Percentiles rank a stretch among this genome's conserved stretches.
These are phyloP conservation scores for Acorus calamus DNA, from an alignment of 106 monocot species.

Conservation along the genomic window DNA sequence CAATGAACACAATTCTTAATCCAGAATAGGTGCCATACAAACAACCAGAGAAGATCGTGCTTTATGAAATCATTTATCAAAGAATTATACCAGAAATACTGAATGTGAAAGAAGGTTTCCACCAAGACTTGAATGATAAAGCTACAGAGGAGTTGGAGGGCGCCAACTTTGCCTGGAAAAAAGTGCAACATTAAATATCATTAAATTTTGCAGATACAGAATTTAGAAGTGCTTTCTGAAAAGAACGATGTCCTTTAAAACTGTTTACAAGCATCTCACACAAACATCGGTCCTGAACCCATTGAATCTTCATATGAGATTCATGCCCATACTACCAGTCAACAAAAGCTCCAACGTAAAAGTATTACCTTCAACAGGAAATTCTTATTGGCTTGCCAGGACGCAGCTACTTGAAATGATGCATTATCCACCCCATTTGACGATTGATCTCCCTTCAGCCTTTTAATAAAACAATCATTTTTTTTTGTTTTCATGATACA, in stretches of 20 bases:
- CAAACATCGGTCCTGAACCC: too few species aligned
- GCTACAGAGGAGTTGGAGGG: constrained; percentile 53
- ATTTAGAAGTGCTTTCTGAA: too few species aligned
- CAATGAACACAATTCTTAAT: too few species aligned
- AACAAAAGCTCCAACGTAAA: not conserved
- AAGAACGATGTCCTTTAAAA: too few species aligned
- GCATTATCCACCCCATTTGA: constrained; percentile 31
- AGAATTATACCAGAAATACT: constrained; percentile 64
- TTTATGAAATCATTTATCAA: not conserved
- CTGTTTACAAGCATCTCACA: too few species aligned
- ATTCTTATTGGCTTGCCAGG: constrained; percentile 99
- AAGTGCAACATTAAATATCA: constrained; percentile 6
- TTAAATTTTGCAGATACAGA: too few species aligned
- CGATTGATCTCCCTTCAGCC: constrained; percentile 49
- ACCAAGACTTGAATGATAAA: constrained; percentile 95
- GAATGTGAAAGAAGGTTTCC: constrained; percentile 96
- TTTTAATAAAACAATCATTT: constrained; percentile 13
- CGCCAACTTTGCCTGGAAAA: constrained; percentile 71
- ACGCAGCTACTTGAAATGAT: constrained; percentile 82
- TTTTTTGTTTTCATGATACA: not conserved
- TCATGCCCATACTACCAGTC: too few species aligned
- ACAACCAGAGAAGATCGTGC: not conserved
- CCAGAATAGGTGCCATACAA: too few species aligned
- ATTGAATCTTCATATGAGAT: too few species aligned
- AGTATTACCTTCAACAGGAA: constrained; percentile 70